Evolutionary conservation across 441 rosid genomes (phyloP), one percentile per base, ranked within the genome.

Genomic region (Bocquillonia castaneifolia): DNA sequence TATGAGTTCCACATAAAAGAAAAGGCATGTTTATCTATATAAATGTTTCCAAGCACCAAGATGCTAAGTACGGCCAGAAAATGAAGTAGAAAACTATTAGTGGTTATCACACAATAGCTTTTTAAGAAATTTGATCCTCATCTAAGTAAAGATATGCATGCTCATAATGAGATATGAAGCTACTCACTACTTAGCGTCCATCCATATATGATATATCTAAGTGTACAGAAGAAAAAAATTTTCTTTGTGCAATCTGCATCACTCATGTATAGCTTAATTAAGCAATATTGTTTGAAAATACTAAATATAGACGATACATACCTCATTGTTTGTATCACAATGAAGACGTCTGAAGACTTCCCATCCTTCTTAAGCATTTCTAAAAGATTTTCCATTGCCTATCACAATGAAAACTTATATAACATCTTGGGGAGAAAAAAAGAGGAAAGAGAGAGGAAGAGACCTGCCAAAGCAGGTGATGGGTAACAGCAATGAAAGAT

Each of bases 301-400:
- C 13, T 15, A 68, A 29, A 23, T 64, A 63, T 15, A 10, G 48
- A 59, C 29, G 37, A 61, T 47, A 45, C 65, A 26, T 81, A 93
- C 97, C 96, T 93, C 86, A 89, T 83, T 14, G 60, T 74, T 77
- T 91, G 95, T 70, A 83, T 51, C 72, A 68, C 45, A 72, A 86
- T 87, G 74, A 80, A 93, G 32, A 75, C 74, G 74, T 93, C 97
- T 6, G 96, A 85, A 69, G 37, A 59, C 52, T 76, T 81, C 18
- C 81, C 89, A 59, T 91, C 95, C 79, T 83, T 84, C 74, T 75
- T 77, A 56, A 93, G 91, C 96, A 91, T 86, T 74, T 88, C 92
- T 72, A 86, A 61, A 66, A 93, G 83, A 32, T 87, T 80, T 76
- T 88, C 91, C 73, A 62, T 80, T 1, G 87, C 95, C 97, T 91